Conservation (phyloP, 129 eudicot genomes). For the Gnaphalium uliginosum region DNA sequence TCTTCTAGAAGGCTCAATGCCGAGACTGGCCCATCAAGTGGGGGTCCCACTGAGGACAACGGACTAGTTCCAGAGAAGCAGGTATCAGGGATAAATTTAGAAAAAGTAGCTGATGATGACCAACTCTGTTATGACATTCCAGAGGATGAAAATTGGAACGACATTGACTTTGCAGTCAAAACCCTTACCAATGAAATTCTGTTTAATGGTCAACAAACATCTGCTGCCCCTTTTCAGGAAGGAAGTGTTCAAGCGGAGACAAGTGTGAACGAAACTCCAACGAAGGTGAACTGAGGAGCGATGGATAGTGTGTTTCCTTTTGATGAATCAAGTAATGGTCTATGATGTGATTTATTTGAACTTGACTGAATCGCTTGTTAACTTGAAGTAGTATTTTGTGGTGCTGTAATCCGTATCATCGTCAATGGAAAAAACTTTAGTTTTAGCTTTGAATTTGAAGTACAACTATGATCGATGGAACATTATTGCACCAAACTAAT, state of each 20-base stretch:
- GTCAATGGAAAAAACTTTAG: conserved; percentile 15
- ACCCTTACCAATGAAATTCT: conserved; percentile 66
- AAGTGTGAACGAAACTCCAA: conserved; percentile 27
- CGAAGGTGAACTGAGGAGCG: conserved; percentile 27
- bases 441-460: not conserved
- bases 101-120: conserved; percentile 32
- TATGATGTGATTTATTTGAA: conserved; percentile 16
- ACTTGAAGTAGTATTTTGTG: conserved; percentile 22
- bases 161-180: conserved; percentile 76
- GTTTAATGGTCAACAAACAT: conserved; percentile 38
- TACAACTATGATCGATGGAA: not conserved
- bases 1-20: conserved; percentile 53
- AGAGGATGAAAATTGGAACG: conserved; percentile 53
- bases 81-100: conserved; percentile 27
- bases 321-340: conserved; percentile 3
- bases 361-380: conserved; percentile 12
- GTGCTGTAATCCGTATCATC: conserved; percentile 1
- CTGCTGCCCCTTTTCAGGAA: conserved; percentile 22
- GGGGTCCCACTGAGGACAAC: not conserved
- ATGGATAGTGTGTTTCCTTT: conserved; percentile 14
- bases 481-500: not conserved
- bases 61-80: conserved; percentile 36
- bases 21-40: conserved; percentile 26
- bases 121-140: conserved; percentile 41
- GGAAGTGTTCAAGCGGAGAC: conserved; percentile 32